Base-by-base conservation (phyloP, 192 early-diverging fungal species). In the Entomortierella beljakovae region DNA sequence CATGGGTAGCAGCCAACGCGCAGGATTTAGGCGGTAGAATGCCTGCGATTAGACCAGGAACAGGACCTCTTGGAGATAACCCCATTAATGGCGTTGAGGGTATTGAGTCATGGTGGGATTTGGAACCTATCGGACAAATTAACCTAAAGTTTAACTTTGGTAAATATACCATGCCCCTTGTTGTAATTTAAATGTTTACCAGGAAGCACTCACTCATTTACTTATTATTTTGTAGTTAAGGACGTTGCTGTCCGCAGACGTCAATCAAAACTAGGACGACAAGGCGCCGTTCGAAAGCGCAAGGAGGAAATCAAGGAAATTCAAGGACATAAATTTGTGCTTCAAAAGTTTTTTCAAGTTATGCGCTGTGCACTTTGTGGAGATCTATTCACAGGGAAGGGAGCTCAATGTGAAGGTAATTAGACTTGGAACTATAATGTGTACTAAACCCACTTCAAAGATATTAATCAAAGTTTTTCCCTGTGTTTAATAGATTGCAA, bases 341-440 rank as follows among this genome's bases (percentile, higher is more conserved):
- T 92, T 23, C 89, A 93, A 65, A 92, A 92, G 64, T 97, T 95
- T 56, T 98, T 97, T 82, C 94, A 97, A 68, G 95, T 99, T 67
- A 97, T 99, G 96, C 95, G 94, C 82, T 99, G 98, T 85, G 96
- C 97, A 2, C 83, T 96, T 5, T 99, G 98, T 84, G 84, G 88
- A 49, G 98, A 98, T 52, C 96, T 98, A 60, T 88, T 99, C 35
- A 92, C 96, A 22, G 95, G 93, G 67, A 85, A 89, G 40, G 96
- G 94, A 23, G 94, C 92, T 71, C 94, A 98, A 69, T 98, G 98
- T 83, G 94, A 97, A 87, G 86, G 92, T 92, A 82, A 64, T 50
- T 15, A 34, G 26, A 25, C 33, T 54, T 26, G 33, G 13, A 22
- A 28, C 22, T 23, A 37, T 25, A 42, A 26, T 25, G 31, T 25